phyloP scores from a whole-genome alignment of 805 yeast species.

The Torulaspora delbrueckii region DNA sequence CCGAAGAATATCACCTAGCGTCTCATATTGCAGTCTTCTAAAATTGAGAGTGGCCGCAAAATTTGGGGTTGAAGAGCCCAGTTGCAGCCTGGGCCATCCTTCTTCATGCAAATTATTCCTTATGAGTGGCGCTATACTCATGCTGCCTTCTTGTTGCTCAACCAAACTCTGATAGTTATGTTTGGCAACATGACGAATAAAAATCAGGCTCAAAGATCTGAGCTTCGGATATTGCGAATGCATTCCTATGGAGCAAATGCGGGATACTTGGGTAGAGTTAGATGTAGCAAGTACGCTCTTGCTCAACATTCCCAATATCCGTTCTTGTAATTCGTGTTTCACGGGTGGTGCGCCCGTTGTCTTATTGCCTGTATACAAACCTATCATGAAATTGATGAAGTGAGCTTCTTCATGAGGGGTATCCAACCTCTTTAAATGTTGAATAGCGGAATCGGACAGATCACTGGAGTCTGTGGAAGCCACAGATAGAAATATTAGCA shows the following conservation, averaged over 20 bases:
- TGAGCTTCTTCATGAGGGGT: constrained; percentile 48
- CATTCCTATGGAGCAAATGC: constrained; percentile 57
- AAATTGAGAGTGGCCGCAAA: constrained; percentile 41
- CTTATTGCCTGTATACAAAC: constrained; percentile 49
- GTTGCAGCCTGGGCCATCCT: constrained; percentile 54
- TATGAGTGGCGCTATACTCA: constrained; percentile 48
- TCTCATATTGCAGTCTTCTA: constrained; percentile 68
- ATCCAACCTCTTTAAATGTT: constrained; percentile 45
- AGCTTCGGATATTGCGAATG: constrained; percentile 47
- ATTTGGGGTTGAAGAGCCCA: constrained; percentile 33
- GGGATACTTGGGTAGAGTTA: constrained; percentile 37
- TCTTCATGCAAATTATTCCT: constrained; percentile 49
- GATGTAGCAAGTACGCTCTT: constrained; percentile 51
- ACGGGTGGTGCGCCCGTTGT: constrained; percentile 47
- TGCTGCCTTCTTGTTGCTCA: constrained; percentile 1
- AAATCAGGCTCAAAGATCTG: constrained; percentile 54
- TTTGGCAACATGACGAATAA: constrained; percentile 57
- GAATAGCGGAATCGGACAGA: constrained; percentile 49
- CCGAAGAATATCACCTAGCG: constrained; percentile 62
- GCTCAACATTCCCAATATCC: constrained; percentile 45
- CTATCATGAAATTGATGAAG: constrained; percentile 43
- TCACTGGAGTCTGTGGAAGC: constrained; percentile 61
- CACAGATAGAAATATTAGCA: constrained; percentile 49
- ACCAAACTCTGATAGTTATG: constrained; percentile 25
- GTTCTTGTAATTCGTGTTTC: constrained; percentile 49